These are phyloP conservation scores for Boletus reticulatus DNA, from an alignment of 768 basidiomycete species.

Conservation along the genomic window DNA sequence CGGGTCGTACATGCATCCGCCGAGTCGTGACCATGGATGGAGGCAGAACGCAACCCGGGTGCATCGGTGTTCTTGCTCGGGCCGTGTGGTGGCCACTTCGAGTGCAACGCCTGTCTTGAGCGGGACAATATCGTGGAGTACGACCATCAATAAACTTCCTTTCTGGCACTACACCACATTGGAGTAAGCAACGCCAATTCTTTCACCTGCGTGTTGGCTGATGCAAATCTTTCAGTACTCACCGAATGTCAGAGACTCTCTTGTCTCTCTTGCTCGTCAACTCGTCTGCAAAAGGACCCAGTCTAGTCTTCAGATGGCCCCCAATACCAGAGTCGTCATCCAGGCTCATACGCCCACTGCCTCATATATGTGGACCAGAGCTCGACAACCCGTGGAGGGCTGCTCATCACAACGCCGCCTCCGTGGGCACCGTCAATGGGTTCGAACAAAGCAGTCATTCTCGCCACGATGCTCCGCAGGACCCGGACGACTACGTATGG, in stretches of 20 bases:
- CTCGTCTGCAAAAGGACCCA: slow-evolving; percentile 77
- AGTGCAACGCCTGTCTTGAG: slow-evolving; percentile 43
- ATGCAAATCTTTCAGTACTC: background rate
- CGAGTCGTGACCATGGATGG: slow-evolving; percentile 87
- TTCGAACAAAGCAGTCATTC: background rate
- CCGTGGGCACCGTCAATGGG: slow-evolving; percentile 23
- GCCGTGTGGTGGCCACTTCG: slow-evolving; percentile 38
- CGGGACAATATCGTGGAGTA: slow-evolving; percentile 5
- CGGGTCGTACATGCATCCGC: slow-evolving; percentile 76
- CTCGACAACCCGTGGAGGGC: slow-evolving; percentile 76
- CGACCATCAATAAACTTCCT: too few species aligned
- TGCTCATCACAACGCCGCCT: slow-evolving; percentile 47
- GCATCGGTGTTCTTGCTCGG: slow-evolving; percentile 14
- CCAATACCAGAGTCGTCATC: slow-evolving; percentile 61
- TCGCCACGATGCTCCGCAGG: slow-evolving; percentile 12
- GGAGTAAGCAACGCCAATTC: background rate
- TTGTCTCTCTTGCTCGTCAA: slow-evolving; percentile 82
- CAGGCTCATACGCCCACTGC: slow-evolving; percentile 70
- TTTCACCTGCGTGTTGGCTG: background rate
- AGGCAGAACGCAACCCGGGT: slow-evolving; percentile 65
- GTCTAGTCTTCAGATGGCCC: slow-evolving; percentile 83
- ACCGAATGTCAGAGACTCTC: slow-evolving; percentile 57
- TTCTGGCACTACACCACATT: background rate
- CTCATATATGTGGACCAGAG: slow-evolving; percentile 44
- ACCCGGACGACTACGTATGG: slow-evolving; percentile 60